These are phyloP conservation scores for Pseudopediastrum boryanum DNA, from an alignment of 139 green algal species.

Conservation along the genomic window DNA sequence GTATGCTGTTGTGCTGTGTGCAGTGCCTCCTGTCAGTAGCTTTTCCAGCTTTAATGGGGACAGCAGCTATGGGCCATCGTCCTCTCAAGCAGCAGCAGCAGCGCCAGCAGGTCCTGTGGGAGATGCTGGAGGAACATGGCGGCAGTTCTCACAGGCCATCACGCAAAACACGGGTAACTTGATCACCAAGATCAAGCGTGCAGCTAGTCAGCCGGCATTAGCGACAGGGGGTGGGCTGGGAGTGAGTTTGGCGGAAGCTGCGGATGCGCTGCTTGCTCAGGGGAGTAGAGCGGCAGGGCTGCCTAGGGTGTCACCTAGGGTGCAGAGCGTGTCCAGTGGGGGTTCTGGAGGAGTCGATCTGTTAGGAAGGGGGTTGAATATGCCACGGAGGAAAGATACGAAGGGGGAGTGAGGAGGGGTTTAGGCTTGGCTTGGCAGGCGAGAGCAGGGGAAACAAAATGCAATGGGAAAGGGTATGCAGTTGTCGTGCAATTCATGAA, in stretches of 20 bases:
- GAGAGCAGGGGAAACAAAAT: no score
- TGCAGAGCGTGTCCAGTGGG: not conserved
- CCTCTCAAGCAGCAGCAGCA: conserved; percentile 17
- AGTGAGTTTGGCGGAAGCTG: conserved; percentile 31
- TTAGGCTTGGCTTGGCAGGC: no score
- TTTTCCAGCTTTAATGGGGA: no score
- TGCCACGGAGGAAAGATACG: conserved; percentile 17
- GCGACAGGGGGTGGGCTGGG: not conserved
- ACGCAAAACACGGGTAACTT: conserved; percentile 34
- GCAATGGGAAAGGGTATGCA: no score
- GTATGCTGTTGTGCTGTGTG: no score
- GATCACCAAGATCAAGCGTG: conserved; percentile 58
- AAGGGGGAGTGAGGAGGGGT: conserved; percentile 28
- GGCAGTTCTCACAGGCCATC: conserved; percentile 10
- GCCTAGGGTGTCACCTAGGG: not conserved
- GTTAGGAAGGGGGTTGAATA: not conserved
- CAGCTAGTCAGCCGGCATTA: conserved; percentile 63
- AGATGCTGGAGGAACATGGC: no score
- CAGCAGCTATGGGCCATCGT: no score
- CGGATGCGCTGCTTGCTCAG: conserved; percentile 35
- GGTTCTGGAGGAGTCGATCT: conserved; percentile 16
- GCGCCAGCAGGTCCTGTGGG: conserved; percentile 4
- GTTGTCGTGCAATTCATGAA: no score
- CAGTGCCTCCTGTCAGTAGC: no score
- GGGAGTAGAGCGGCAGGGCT: not conserved